These are phyloP conservation scores for Tylopilus cervinicoccineus DNA, from an alignment of 768 basidiomycete genomes.

Conservation along the genomic window DNA sequence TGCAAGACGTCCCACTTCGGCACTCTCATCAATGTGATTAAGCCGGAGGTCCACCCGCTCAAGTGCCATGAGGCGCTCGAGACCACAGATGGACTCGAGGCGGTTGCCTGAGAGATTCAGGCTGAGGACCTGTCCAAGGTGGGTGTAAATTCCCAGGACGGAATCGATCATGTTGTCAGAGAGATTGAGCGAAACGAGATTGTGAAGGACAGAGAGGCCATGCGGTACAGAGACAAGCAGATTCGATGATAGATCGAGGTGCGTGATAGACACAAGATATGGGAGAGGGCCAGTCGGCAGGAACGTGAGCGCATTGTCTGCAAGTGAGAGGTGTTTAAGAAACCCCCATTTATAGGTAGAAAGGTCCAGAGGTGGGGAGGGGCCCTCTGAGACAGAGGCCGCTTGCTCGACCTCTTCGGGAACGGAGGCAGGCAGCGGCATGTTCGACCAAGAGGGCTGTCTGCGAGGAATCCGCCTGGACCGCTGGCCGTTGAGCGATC, in stretches of 20 bases:
- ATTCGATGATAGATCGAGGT: conserved; percentile 89
- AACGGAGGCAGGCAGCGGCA: conserved; percentile 54
- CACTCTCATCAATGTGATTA: conserved; percentile 77
- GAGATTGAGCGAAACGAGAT: conserved; percentile 89
- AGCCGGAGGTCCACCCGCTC: conserved; percentile 80
- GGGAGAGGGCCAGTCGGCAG: conserved; percentile 64
- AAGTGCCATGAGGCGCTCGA: conserved; percentile 83
- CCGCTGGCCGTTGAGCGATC: conserved; percentile 45
- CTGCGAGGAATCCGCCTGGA: conserved; percentile 42
- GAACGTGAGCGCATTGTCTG: conserved; percentile 80
- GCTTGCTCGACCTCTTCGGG: conserved; percentile 44
- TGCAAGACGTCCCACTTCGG: conserved; percentile 81
- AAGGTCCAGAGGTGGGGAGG: conserved; percentile 34
- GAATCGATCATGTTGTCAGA: conserved; percentile 97
- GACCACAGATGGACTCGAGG: conserved; percentile 90
- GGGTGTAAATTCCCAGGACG: conserved; percentile 80
- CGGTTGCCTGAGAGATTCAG: conserved; percentile 86
- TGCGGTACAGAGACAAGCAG: conserved; percentile 85
- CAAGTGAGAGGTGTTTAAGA: conserved; percentile 69
- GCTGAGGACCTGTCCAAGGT: conserved; percentile 69
- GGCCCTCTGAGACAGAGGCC: conserved; percentile 10
- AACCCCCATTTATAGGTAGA: conserved; percentile 69
- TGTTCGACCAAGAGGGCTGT: conserved; percentile 45
- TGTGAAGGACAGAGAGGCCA: conserved; percentile 68
- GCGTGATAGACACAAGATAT: conserved; percentile 68